Percentiles rank a stretch among this genome's conserved stretches.
Conservation (phyloP, 306 rosid genomes). For the Crataegus laevigata region DNA sequence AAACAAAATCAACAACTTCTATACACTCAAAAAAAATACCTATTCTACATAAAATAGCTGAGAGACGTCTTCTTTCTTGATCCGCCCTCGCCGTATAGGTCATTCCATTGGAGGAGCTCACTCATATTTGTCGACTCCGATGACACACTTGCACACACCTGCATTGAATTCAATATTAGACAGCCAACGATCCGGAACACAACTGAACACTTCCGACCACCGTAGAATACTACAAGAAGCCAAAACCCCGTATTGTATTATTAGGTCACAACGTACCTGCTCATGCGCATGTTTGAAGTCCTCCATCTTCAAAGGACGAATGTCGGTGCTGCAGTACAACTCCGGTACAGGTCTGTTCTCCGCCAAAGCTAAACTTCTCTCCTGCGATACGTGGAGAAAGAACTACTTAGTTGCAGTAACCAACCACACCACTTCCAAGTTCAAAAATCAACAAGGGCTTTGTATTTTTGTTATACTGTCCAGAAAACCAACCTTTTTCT, state of each 20-base stretch:
- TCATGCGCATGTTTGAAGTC: constrained; percentile 82
- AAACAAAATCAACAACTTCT: constrained; percentile 31
- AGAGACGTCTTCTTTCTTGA: constrained; percentile 69
- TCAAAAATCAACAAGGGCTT: not conserved
- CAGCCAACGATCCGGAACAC: not conserved
- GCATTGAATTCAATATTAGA: not conserved
- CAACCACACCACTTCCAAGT: not conserved
- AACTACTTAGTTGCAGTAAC: not conserved
- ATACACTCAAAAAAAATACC: constrained; percentile 35
- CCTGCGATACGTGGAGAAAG: constrained; percentile 43
- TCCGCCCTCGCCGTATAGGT: constrained; percentile 92
- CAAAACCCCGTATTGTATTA: not conserved
- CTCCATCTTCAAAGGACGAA: constrained; percentile 78
- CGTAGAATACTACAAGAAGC: not conserved
- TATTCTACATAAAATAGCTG: constrained; percentile 86
- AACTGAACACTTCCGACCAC: not conserved
- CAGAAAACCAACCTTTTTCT: constrained; percentile 57
- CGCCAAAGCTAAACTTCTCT: constrained; percentile 46
- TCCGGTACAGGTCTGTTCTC: constrained; percentile 62
- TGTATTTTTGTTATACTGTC: not conserved
- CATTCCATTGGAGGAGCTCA: constrained; percentile 88
- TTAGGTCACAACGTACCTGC: constrained; percentile 38
- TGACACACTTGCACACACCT: constrained; percentile 95
- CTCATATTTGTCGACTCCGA: constrained; percentile 81
- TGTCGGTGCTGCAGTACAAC: constrained; percentile 51